Base-by-base conservation (phyloP, 2,329 filamentous ascomycete genomes). In the Nemania bipapillata region DNA sequence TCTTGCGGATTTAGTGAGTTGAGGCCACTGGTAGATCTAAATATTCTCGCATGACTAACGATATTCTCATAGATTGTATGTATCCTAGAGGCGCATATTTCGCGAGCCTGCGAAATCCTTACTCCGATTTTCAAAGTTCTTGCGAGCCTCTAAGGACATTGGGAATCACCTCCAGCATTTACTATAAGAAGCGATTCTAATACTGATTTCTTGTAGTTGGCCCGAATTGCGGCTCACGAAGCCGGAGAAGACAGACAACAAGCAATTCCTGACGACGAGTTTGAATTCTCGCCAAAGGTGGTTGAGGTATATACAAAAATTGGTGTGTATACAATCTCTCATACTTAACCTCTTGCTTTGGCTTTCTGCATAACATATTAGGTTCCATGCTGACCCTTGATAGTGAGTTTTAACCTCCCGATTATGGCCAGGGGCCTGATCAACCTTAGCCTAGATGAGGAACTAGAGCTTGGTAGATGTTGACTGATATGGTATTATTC, bases 221-320 rank as follows among this genome's bases (percentile, higher is more conserved):
- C 95, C 77, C 97, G 97, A 82, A 99, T 99, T 77, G 93, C 94
- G 4, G 91, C 92, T 67, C 92, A 96, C 76, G 96, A 99, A 83
- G 91, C 92, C 3, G 86, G 86, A 35, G 85, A 90, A 72, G 84
- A 81, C 30, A 75, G 74, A 69, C 75, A 70, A 61, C 80, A 83
- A 67, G 87, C 86, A 0, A 86, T 89, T 26, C 58, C 57, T 1
- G 92, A 96, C 72, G 94, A 97, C 70, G 92, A 93, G 22, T 90
- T 93, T 56, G 92, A 97, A 78, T 85, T 99, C 59, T 94, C 94
- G 2, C 91, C 91, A 50, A 97, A 97, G 82, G 94, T 97, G 15
- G 87, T 97, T 17, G 95, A 98, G 78, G 95, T 97, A 17, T 98
- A 96, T 80, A 91, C 92, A 69, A 96, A 97, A 89, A 92, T 83